These are phyloP conservation scores for Penicillium sp. DNA, from an alignment of 2,329 filamentous ascomycete species.

Conservation along the genomic window DNA sequence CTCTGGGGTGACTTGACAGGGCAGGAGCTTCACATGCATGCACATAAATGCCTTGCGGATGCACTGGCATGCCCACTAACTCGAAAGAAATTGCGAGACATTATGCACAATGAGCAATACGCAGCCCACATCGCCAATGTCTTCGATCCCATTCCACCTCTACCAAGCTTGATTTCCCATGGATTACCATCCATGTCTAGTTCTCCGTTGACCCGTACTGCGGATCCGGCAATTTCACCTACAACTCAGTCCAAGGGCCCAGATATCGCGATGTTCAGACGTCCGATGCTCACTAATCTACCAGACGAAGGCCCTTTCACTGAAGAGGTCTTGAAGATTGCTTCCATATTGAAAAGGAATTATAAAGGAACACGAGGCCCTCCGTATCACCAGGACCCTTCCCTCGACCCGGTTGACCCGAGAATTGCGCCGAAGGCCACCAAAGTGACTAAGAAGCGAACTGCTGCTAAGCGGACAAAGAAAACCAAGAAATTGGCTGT, in stretches of 20 bases:
- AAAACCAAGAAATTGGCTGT: neutral
- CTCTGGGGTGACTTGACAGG: conserved; percentile 1
- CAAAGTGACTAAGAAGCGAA: neutral
- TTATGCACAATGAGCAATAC: conserved; percentile 5
- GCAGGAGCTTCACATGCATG: neutral
- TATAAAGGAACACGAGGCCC: conserved; percentile 10
- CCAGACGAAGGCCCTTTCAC: neutral
- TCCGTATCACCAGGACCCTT: neutral
- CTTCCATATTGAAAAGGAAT: conserved; percentile 3
- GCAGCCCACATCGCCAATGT: conserved; percentile 8
- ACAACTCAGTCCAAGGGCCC: no score
- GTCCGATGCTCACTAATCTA: neutral
- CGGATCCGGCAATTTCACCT: neutral
- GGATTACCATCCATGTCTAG: neutral
- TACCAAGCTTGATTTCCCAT: neutral
- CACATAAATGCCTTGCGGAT: conserved; percentile 22
- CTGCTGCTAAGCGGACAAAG: neutral
- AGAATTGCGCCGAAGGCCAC: neutral
- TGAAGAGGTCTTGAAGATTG: neutral
- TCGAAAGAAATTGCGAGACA: conserved; percentile 15
- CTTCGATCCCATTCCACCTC: conserved; percentile 25
- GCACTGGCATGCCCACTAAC: conserved; percentile 13
- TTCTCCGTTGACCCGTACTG: neutral
- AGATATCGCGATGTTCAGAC: neutral
- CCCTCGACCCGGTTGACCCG: neutral